phyloP scores from a whole-genome alignment of 2,329 filamentous ascomycete genomes.

The Aspergillus sergii region DNA sequence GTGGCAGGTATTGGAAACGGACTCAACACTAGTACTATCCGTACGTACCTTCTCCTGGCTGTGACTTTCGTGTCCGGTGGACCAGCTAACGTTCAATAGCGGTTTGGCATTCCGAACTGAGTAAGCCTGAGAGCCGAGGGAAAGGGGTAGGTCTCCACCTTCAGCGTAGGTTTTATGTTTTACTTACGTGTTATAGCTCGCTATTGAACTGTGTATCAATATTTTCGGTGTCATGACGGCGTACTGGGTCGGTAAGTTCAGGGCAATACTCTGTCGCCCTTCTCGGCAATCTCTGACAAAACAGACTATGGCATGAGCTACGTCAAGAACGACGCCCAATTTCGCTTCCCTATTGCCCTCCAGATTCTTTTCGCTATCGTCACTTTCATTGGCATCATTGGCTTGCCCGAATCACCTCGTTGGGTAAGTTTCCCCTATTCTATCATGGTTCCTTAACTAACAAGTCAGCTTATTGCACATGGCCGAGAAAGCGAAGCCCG shows the following conservation, averaged over 20 bases:
- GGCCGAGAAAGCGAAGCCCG: constrained; percentile 39
- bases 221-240: constrained; percentile 35
- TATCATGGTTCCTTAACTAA: neutral
- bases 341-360: constrained; percentile 36
- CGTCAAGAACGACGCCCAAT: constrained; percentile 30
- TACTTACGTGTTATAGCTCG: constrained; percentile 25
- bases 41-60: constrained; percentile 24
- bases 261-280: neutral
- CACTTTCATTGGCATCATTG: constrained; percentile 30
- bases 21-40: constrained; percentile 43
- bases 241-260: constrained; percentile 36
- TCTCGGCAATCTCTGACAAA: constrained; percentile 1
- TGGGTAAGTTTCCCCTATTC: constrained; percentile 25
- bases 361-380: constrained; percentile 35
- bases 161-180: neutral
- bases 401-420: constrained; percentile 50
- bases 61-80: too few species aligned
- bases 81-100: constrained; percentile 17
- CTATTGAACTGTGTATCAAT: constrained; percentile 32
- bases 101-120: constrained; percentile 34
- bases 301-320: constrained; percentile 32
- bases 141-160: constrained; percentile 27
- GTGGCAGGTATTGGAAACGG: constrained; percentile 55
- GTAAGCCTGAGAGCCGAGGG: constrained; percentile 30
- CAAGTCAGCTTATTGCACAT: constrained; percentile 33